Evolutionary conservation across 768 basidiomycete species (phyloP).

Genomic region (Trichaptum fuscoviolaceum): DNA sequence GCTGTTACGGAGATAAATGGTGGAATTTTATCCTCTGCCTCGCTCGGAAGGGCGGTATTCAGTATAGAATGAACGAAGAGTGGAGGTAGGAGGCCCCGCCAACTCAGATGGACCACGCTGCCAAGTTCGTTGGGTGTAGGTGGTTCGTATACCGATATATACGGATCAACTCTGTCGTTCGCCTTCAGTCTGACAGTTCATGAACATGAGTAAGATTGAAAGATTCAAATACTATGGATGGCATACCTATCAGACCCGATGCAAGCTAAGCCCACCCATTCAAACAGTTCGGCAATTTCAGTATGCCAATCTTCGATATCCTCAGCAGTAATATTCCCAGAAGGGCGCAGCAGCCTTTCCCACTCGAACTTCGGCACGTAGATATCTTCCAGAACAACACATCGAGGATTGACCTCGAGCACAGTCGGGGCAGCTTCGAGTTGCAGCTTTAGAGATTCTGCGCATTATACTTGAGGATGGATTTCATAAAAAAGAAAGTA

Average conservation of each 20-base stretch:
- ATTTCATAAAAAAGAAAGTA: background rate
- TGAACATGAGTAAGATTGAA: conserved; percentile 2
- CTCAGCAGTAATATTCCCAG: conserved; percentile 22
- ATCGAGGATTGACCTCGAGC: conserved; percentile 19
- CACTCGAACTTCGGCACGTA: conserved; percentile 31
- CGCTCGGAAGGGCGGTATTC: conserved; percentile 21
- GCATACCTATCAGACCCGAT: conserved; percentile 60
- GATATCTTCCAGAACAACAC: conserved; percentile 28
- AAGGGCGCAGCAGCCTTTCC: background rate
- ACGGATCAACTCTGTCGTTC: conserved; percentile 65
- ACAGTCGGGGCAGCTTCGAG: background rate
- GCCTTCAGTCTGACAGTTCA: conserved; percentile 42
- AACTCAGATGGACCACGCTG: conserved; percentile 48
- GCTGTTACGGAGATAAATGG: background rate
- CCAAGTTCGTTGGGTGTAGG: conserved; percentile 42
- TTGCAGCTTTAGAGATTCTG: background rate
- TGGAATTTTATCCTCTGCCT: background rate
- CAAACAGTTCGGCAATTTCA: conserved; percentile 44
- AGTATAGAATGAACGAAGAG: conserved; percentile 50
- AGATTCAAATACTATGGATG: background rate
- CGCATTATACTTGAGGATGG: background rate
- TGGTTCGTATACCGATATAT: conserved; percentile 58
- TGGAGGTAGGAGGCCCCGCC: conserved; percentile 53
- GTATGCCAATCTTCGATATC: conserved; percentile 47
- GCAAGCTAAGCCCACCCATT: conserved; percentile 71